These are phyloP conservation scores for Xylariales sp. DNA, from an alignment of 2,329 filamentous ascomycete genomes.

Conservation along the genomic window DNA sequence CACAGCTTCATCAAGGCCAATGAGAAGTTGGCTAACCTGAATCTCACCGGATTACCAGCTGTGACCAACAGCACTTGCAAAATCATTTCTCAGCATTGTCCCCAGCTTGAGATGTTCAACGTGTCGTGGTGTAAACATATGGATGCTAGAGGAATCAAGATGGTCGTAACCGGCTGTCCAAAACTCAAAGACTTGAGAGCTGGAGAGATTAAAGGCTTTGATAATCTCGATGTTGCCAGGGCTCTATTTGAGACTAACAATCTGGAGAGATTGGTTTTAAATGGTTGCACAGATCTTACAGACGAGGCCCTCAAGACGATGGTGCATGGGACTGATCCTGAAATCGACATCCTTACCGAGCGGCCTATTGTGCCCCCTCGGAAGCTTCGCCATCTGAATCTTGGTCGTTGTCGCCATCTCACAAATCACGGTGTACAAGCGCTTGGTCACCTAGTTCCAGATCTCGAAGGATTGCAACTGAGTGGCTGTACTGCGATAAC, in stretches of 20 bases:
- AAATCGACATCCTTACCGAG: constrained; percentile 77
- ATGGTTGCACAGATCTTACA: constrained; percentile 72
- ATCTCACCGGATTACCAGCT: constrained; percentile 74
- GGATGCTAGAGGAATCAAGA: constrained; percentile 69
- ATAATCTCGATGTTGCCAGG: constrained; percentile 66
- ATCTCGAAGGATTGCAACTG: constrained; percentile 78
- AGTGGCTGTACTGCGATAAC: constrained; percentile 72
- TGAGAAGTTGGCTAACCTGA: constrained; percentile 73
- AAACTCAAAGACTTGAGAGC: constrained; percentile 75
- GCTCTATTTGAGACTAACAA: constrained; percentile 76
- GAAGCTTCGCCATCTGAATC: constrained; percentile 76
- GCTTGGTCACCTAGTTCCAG: constrained; percentile 70
- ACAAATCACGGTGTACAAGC: constrained; percentile 68
- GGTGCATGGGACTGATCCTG: constrained; percentile 69
- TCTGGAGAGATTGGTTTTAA: constrained; percentile 76
- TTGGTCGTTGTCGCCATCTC: constrained; percentile 73
- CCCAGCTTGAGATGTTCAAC: constrained; percentile 77
- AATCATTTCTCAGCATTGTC: constrained; percentile 77
- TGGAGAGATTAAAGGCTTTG: constrained; percentile 76
- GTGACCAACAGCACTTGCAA: constrained; percentile 83
- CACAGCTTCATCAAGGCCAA: constrained; percentile 74
- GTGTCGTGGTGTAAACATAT: constrained; percentile 91
- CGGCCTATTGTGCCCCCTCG: constrained; percentile 72
- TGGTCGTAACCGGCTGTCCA: constrained; percentile 68
- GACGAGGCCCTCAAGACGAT: constrained; percentile 71